Evolutionary conservation across 1,284 basidiomycete species (phyloP).

Genomic region (Trichosporon faecale): DNA sequence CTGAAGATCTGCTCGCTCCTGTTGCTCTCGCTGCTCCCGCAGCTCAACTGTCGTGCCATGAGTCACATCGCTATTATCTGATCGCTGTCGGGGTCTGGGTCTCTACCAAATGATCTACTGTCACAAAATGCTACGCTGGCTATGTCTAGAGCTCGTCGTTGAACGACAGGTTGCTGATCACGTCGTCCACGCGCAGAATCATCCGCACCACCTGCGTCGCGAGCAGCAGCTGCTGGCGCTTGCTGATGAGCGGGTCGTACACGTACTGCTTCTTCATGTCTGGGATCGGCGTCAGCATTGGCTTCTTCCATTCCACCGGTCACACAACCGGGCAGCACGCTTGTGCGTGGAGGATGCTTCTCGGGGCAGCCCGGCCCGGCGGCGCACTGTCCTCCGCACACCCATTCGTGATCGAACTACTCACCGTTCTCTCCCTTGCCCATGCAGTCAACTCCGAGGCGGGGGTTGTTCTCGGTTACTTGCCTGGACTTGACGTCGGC

Average conservation of each 20-base stretch:
- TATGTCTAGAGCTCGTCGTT: constrained; percentile 12
- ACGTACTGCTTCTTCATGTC: constrained; percentile 98
- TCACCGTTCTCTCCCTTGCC: constrained; percentile 78
- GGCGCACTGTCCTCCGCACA: too few species aligned
- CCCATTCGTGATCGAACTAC: constrained; percentile 33
- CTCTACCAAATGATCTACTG: constrained; percentile 14
- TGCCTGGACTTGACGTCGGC: constrained; percentile 92
- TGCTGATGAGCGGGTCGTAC: constrained; percentile 94
- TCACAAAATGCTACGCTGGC: constrained; percentile 1
- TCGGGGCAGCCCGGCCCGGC: background rate
- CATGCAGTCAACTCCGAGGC: constrained; percentile 90
- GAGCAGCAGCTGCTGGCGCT: constrained; percentile 92
- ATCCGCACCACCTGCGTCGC: constrained; percentile 79
- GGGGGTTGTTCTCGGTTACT: constrained; percentile 78
- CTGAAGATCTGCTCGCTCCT: too few species aligned
- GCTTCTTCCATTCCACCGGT: background rate
- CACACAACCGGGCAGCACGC: background rate
- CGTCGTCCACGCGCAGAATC: constrained; percentile 52
- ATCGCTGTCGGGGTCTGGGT: background rate
- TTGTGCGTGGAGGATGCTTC: background rate
- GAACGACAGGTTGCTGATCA: constrained; percentile 30
- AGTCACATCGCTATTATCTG: constrained; percentile 6
- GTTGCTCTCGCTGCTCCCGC: background rate
- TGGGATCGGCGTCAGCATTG: constrained; percentile 42
- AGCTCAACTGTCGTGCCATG: background rate